phyloP scores from a whole-genome alignment of 768 basidiomycete genomes.

The Amylocystis lapponica region DNA sequence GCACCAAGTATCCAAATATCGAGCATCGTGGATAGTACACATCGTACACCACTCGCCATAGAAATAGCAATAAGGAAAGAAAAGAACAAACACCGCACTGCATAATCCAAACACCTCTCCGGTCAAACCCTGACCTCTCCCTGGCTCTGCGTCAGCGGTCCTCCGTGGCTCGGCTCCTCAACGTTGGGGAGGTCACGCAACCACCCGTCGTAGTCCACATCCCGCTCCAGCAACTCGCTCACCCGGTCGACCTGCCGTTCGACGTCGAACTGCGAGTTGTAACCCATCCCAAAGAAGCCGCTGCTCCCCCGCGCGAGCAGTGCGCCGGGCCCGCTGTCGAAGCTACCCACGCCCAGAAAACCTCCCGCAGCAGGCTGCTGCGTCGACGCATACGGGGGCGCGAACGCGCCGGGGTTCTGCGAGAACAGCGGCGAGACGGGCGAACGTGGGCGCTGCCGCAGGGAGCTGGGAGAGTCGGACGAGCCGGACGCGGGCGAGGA shows the following conservation, averaged over 20 bases:
- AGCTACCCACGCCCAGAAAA: not conserved
- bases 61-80: too few species aligned
- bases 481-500: conserved; percentile 27
- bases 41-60: too few species aligned
- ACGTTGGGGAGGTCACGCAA: conserved; percentile 35
- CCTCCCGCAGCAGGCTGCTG: conserved; percentile 14
- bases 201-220: conserved; percentile 54
- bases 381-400: conserved; percentile 33
- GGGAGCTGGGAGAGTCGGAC: conserved; percentile 18
- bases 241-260: conserved; percentile 49
- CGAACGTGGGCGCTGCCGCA: conserved; percentile 25
- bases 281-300: conserved; percentile 35
- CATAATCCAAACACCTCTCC: too few species aligned
- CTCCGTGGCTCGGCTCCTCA: conserved; percentile 17
- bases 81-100: too few species aligned
- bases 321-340: not conserved
- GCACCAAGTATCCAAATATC: too few species aligned
- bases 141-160: conserved; percentile 7
- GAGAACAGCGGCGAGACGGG: conserved; percentile 31
- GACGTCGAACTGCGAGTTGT: conserved; percentile 55
- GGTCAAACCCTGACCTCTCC: conserved; percentile 1
- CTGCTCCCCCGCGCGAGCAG: conserved; percentile 17
- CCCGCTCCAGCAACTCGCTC: conserved; percentile 49
- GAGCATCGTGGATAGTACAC: too few species aligned
- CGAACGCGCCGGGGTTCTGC: conserved; percentile 30